Conservation (phyloP, 768 basidiomycete species). For the Gyrodon lividus region DNA sequence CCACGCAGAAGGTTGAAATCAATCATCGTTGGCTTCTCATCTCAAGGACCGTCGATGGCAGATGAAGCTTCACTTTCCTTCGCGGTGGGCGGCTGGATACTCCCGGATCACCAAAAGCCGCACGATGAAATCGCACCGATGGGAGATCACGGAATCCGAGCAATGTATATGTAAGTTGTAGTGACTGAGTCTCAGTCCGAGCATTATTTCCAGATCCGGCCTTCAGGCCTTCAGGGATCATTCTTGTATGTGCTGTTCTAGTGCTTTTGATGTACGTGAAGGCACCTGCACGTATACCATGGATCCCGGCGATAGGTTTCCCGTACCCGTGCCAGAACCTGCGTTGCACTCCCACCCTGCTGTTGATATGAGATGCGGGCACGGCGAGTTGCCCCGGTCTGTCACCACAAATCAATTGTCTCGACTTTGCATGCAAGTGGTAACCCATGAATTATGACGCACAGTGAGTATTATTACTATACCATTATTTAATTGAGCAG, state of each 20-base stretch:
- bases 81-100: conserved; percentile 19
- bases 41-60: not conserved
- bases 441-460: not conserved
- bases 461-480: not conserved
- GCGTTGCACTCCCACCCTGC: not conserved
- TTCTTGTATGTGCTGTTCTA: not conserved
- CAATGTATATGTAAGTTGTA: not conserved
- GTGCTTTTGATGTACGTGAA: not conserved
- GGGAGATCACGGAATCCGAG: conserved; percentile 24
- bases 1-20: not conserved
- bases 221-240: no score
- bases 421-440: not conserved
- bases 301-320: conserved; percentile 3
- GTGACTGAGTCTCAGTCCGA: conserved; percentile 14
- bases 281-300: conserved; percentile 22
- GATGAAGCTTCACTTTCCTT: conserved; percentile 20
- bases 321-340: not conserved
- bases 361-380: not conserved
- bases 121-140: conserved; percentile 25
- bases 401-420: not conserved
- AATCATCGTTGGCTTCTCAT: no score
- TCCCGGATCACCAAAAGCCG: conserved; percentile 14
- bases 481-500: not conserved
- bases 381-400: not conserved
- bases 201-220: conserved; percentile 15